Evolutionary conservation across 2,329 filamentous ascomycete species (phyloP).

Genomic region (Epichloe sylvatica): DNA sequence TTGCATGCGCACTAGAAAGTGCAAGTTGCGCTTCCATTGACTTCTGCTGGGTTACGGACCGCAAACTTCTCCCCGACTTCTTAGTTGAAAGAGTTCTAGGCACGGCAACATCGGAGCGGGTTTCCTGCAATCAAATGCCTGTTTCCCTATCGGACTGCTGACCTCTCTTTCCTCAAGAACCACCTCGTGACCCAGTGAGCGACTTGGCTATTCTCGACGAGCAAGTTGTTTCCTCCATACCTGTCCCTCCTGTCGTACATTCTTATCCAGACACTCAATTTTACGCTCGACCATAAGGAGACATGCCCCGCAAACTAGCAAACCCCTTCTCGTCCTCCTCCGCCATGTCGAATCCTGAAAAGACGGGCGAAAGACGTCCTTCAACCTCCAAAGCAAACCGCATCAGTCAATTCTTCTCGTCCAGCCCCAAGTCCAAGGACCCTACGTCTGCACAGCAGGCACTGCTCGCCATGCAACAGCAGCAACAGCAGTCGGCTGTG

Average conservation of each 20-base stretch:
- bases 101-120: not conserved
- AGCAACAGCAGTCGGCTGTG: slow-evolving; percentile 4
- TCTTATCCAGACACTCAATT: not conserved
- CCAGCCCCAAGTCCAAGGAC: slow-evolving; percentile 61
- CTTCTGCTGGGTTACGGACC: not conserved
- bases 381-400: slow-evolving; percentile 59
- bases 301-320: slow-evolving; percentile 45
- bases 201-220: not conserved
- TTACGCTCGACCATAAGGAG: slow-evolving; percentile 14
- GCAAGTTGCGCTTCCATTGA: not conserved
- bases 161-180: slow-evolving; percentile 2
- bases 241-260: not conserved
- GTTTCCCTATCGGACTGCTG: not conserved
- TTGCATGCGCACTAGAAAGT: not conserved
- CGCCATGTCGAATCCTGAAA: slow-evolving; percentile 34
- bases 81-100: not conserved
- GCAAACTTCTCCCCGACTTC: not conserved
- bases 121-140: not conserved
- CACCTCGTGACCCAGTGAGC: not conserved
- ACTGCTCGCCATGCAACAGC: slow-evolving; percentile 52
- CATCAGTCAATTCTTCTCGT: slow-evolving; percentile 70
- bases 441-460: slow-evolving; percentile 51
- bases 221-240: not conserved
- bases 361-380: slow-evolving; percentile 39
- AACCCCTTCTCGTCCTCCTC: slow-evolving; percentile 42